phyloP scores from a whole-genome alignment of 768 basidiomycete species.

The Kwoniella sp. region DNA sequence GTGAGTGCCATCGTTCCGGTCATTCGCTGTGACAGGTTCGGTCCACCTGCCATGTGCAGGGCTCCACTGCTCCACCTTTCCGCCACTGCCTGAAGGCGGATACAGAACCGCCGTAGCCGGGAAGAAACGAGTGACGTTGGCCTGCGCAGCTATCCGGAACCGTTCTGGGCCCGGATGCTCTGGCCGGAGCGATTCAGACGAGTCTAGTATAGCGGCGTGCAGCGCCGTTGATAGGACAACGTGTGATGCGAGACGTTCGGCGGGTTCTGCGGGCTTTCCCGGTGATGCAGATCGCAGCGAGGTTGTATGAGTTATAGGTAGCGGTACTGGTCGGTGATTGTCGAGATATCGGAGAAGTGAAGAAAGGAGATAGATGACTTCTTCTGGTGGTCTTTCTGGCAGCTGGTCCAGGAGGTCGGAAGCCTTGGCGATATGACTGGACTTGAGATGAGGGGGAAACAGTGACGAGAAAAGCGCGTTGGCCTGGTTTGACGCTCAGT shows the following conservation, averaged over 20 bases:
- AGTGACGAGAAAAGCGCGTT: conserved; percentile 82
- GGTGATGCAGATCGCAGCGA: not conserved
- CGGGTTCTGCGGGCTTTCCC: not conserved
- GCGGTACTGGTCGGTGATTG: not conserved
- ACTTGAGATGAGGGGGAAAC: conserved; percentile 57
- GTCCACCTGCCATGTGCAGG: conserved; percentile 54
- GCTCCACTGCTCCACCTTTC: conserved; percentile 61
- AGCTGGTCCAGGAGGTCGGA: not conserved
- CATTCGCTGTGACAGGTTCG: conserved; percentile 26
- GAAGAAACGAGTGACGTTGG: conserved; percentile 73
- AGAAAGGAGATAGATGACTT: conserved; percentile 53
- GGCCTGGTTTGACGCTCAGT: too few species aligned
- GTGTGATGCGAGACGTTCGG: conserved; percentile 55
- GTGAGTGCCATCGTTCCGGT: conserved; percentile 26
- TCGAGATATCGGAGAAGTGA: conserved; percentile 59
- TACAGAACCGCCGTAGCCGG: conserved; percentile 59
- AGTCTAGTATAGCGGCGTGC: conserved; percentile 72
- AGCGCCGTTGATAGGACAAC: conserved; percentile 83
- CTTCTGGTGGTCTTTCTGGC: conserved; percentile 6
- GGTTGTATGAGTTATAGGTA: not conserved
- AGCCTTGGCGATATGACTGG: not conserved
- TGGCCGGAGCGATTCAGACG: conserved; percentile 63
- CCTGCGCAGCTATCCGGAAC: conserved; percentile 77
- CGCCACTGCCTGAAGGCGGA: conserved; percentile 46
- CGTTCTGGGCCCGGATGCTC: conserved; percentile 72